Evolutionary conservation across 2,329 filamentous ascomycete species (phyloP), one percentile per base, ranked within the genome.

Genomic region (Exophiala oligosperma): DNA sequence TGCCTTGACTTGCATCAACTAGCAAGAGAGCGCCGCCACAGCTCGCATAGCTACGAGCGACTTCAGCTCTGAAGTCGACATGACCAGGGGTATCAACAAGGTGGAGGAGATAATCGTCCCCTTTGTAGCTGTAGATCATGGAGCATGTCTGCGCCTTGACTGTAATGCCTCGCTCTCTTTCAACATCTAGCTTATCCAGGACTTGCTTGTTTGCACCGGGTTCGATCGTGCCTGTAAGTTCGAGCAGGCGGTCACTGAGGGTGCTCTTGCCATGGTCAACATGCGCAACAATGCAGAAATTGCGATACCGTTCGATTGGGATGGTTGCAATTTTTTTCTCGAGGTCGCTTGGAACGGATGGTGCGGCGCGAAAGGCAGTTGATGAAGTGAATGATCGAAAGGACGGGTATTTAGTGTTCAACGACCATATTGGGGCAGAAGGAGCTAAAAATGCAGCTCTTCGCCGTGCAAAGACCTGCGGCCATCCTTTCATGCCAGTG

Each of bases 241-340:
- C 94, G 62, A 99, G 83, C 54, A 99, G 79, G 2, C 94, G 88
- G 70, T 99, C 94, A 66, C 89, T 93, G 53, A 99, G 85, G 3
- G 94, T 99, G 71, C 90, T 96, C 76, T 99, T 99, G 69, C 94
- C 94, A 85, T 99, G 94, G 73, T 99, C 94, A 71, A 99, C 95
- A 73, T 99, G 94, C 8, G 94, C 94, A 52, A 99, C 93, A 69
- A 99, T 97, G 76, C 94, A 99, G 74, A 99, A 99, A 74, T 99
- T 99, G 63, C 94, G 88, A 69, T 84, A 82, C 38, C 79, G 74
- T 38, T 81, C 78, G 53, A 81, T 74, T 6, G 79, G 79, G 52
- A 82, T 81, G 3, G 73, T 73, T 3, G 75, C 71, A 37, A 82
- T 81, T 49, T 85, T 79, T 57, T 78, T 76, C 71, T 88, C 85